These are phyloP conservation scores for Vanderwaltozyma verrucispora DNA, from an alignment of 805 yeast genomes.

Conservation along the genomic window DNA sequence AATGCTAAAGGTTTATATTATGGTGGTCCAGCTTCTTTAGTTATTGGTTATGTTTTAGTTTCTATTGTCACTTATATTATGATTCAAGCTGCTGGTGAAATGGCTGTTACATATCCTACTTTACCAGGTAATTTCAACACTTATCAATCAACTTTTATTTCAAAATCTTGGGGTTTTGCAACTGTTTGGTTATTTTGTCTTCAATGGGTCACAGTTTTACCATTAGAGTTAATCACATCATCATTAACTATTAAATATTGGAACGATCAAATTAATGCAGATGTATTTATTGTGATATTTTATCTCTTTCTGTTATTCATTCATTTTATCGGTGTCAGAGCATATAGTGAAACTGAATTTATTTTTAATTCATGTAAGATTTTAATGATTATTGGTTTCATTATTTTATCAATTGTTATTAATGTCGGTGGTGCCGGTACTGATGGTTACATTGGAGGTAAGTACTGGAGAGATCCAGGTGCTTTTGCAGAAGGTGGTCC, in stretches of 20 bases:
- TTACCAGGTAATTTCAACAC: constrained; percentile 34
- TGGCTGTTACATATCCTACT: constrained; percentile 33
- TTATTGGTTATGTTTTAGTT: constrained; percentile 46
- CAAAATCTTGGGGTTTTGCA: constrained; percentile 62
- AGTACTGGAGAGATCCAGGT: constrained; percentile 52
- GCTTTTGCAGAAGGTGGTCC: constrained; percentile 25
- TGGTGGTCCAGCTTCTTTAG: constrained; percentile 38
- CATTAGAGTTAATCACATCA: constrained; percentile 55
- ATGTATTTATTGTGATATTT: constrained; percentile 48
- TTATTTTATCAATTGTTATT: constrained; percentile 43
- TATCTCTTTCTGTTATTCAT: constrained; percentile 40
- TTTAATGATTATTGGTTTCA: constrained; percentile 48
- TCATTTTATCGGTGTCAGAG: constrained; percentile 50
- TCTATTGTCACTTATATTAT: constrained; percentile 49
- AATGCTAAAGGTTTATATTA: constrained; percentile 35
- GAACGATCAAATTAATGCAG: constrained; percentile 37
- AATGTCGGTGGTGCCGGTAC: constrained; percentile 49
- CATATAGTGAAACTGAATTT: constrained; percentile 64
- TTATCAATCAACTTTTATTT: constrained; percentile 37
- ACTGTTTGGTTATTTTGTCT: constrained; percentile 61
- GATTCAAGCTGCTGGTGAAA: constrained; percentile 40
- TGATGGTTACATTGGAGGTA: constrained; percentile 50
- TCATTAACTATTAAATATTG: constrained; percentile 44
- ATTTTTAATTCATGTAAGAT: constrained; percentile 45
- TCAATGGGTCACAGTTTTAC: constrained; percentile 54